These are phyloP conservation scores for Penicillium antarcticum DNA, from an alignment of 495 filamentous ascomycete species.

Conservation along the genomic window DNA sequence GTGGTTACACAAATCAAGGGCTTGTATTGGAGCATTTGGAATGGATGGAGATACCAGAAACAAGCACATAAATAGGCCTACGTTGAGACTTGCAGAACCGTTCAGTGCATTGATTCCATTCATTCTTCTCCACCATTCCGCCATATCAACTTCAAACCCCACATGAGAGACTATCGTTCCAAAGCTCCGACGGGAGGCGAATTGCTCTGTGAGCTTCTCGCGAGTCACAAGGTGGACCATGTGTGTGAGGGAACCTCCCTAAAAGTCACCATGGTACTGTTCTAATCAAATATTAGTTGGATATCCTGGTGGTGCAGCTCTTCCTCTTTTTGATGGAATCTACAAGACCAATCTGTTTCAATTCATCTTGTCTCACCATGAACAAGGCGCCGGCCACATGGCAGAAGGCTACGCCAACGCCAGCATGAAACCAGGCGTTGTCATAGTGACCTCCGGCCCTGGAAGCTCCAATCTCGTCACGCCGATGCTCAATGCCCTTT, in stretches of 20 bases:
- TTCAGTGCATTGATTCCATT: too few relatives aligned
- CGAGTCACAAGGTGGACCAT: background rate
- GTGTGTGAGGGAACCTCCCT: background rate
- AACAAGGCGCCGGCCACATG: conserved; percentile 67
- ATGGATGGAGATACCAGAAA: too few relatives aligned
- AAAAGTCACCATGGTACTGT: background rate
- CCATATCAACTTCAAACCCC: background rate
- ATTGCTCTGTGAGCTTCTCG: conserved; percentile 1
- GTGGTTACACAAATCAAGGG: too few relatives aligned
- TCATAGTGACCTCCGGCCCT: conserved; percentile 63
- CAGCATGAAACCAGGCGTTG: conserved; percentile 57
- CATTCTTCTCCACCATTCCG: too few relatives aligned
- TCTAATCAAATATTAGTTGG: conserved; percentile 27
- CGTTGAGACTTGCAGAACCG: too few relatives aligned
- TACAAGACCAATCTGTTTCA: conserved; percentile 61
- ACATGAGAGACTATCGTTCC: background rate
- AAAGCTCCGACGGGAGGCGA: background rate
- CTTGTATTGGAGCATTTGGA: too few relatives aligned
- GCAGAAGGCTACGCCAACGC: conserved; percentile 62
- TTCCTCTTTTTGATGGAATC: conserved; percentile 59
- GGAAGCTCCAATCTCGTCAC: conserved; percentile 62
- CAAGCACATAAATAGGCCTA: too few relatives aligned
- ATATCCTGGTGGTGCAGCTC: conserved; percentile 46
- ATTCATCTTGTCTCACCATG: conserved; percentile 59
- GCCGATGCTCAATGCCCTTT: conserved; percentile 59